Percentiles rank a stretch among this genome's conserved stretches.
Evolutionary conservation across 495 filamentous ascomycete genomes (phyloP).

Genomic region (Barbatosphaeria neglecta): DNA sequence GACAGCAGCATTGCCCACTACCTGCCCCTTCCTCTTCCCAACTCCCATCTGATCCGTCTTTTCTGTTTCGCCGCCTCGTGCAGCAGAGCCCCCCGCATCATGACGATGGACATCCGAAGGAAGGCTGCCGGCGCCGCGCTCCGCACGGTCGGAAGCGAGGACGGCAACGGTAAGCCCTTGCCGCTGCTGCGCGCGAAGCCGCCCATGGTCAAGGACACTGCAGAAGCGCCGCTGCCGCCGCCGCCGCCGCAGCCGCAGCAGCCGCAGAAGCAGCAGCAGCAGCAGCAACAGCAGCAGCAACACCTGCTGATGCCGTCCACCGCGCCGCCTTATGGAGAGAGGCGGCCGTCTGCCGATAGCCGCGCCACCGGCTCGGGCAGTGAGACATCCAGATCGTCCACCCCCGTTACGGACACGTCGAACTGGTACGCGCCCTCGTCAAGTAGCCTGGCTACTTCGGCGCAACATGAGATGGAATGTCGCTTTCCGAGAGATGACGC

Average conservation of each 20-base stretch:
- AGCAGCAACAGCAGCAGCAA: too few species aligned
- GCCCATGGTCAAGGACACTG: background rate
- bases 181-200: background rate
- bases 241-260: too few species aligned
- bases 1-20: too few species aligned
- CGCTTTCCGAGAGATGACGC: conserved; percentile 9
- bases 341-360: background rate
- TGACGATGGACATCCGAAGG: background rate
- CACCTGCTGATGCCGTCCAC: too few species aligned
- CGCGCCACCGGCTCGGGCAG: background rate
- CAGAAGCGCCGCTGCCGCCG: background rate
- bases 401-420: background rate
- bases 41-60: too few species aligned
- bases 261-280: too few species aligned
- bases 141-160: background rate
- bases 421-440: background rate
- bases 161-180: background rate
- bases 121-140: background rate
- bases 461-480: conserved; percentile 6
- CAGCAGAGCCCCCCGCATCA: too few species aligned
- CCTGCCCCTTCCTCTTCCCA: too few species aligned
- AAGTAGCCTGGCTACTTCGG: conserved; percentile 14
- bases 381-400: background rate
- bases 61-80: background rate
- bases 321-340: too few species aligned